These are phyloP conservation scores for Phytophthora citrophthora DNA, from an alignment of 352 stramenopile genomes.

Conservation along the genomic window DNA sequence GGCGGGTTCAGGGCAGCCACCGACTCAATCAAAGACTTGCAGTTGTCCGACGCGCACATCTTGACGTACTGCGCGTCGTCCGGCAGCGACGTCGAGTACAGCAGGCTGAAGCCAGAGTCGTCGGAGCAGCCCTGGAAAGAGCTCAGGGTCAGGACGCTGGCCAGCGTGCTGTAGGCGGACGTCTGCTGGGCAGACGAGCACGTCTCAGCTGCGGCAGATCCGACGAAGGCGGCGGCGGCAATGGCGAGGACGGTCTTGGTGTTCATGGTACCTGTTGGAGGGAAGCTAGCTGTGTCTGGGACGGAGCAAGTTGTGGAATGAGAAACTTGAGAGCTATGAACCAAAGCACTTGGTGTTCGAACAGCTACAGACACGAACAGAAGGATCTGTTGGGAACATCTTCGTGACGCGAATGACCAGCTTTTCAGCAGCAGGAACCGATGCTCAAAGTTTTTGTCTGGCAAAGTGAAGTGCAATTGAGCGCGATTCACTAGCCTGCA, in stretches of 20 bases:
- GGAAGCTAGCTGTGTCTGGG: constrained; percentile 6
- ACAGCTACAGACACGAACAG: constrained; percentile 7
- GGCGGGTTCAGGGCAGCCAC: constrained; percentile 26
- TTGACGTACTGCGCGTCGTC: constrained; percentile 28
- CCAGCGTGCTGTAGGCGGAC: constrained; percentile 26
- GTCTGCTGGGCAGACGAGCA: constrained; percentile 30
- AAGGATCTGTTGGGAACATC: constrained; percentile 15
- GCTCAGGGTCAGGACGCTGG: constrained; percentile 21
- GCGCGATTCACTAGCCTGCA: too few relatives aligned
- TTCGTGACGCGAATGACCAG: not conserved
- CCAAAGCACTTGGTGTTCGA: too few relatives aligned
- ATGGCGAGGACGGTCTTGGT: constrained; percentile 27
- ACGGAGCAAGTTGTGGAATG: constrained; percentile 29
- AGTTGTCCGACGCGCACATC: constrained; percentile 41
- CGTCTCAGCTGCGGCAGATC: constrained; percentile 18
- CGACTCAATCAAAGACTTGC: constrained; percentile 28
- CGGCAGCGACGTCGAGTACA: constrained; percentile 38
- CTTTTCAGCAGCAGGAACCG: not conserved
- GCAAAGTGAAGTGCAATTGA: not conserved
- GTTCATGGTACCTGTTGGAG: constrained; percentile 35
- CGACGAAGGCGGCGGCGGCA: constrained; percentile 29
- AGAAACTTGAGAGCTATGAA: too few relatives aligned
- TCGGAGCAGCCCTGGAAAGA: constrained; percentile 29
- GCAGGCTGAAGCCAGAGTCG: constrained; percentile 38
- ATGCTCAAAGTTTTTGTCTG: not conserved